Evolutionary conservation across 768 basidiomycete species (phyloP), one percentile per base, ranked within the genome.

Genomic region (Paxillus rubicundulus): DNA sequence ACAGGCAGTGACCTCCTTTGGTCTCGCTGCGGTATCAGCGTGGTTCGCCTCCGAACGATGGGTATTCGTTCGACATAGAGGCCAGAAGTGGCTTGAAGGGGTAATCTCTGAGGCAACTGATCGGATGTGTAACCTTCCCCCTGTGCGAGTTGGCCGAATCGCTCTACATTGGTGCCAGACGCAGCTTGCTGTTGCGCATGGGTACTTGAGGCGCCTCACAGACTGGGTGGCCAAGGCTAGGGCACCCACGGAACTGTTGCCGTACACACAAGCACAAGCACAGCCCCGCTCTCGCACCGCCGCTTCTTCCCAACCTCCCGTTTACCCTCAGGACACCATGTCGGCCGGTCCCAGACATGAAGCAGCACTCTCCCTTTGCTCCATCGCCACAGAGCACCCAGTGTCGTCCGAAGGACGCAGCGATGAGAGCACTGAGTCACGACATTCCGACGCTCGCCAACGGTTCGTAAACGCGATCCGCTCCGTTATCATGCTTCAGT

Each of bases 21-120:
- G 74, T 40, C 71, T 75, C n/a, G 62, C 72, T 30, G 79, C 79
- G 33, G 80, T 81, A 32, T 81, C 80, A 5, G 65, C 72, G 9
- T 81, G 79, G 79, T 81, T 82, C 62, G 72, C 73, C 16, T 79
- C 76, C 3, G 79, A 81, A 57, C 74, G 79, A 38, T 77, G 72
- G 72, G 70, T 75, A 54, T 81, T 75, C 50, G 66, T 67, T 18
- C 72, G 73, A 12, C 76, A 81, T 50, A 74, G 75, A 34, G 80
- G 80, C 33, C 71, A 75, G 45, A 75, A 77, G 45, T 80, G 80
- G 79, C 72, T 80, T 9, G 75, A 74, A 40, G 79, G 79, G 53
- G 73, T 78, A 49, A 71, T 61, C 34, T 50, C 49, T 50, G 70
- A 68, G 55, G 40, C 57, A 40, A 59, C 67, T 14, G 57, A 64